A percentile compares a stretch with the other conserved stretches of the same genome.
phyloP scores from a whole-genome alignment of 345 rosid species.

The Melastoma malabathricum region DNA sequence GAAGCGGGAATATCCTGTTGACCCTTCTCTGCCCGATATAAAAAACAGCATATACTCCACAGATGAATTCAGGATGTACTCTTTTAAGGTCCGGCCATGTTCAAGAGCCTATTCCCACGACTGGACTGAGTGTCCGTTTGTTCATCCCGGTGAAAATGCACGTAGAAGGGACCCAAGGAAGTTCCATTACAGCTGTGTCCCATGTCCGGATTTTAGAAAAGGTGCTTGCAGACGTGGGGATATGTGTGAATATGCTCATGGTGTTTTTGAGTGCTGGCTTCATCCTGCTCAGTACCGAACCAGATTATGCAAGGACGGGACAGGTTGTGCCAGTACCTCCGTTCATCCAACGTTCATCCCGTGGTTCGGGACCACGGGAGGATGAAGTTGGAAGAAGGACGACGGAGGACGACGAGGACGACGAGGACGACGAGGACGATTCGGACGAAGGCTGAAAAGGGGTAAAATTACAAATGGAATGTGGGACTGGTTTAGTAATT shows the following conservation, averaged over 20 bases:
- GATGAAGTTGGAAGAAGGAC: too few species aligned
- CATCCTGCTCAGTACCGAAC: slow-evolving; percentile 97
- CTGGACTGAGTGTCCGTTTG: slow-evolving; percentile 98
- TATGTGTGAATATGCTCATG: slow-evolving; percentile 97
- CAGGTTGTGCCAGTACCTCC: slow-evolving; percentile 68
- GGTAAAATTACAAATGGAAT: too few species aligned
- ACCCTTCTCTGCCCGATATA: slow-evolving; percentile 91
- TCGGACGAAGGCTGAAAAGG: too few species aligned
- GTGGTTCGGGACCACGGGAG: too few species aligned
- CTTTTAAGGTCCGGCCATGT: slow-evolving; percentile 92
- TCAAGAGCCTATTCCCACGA: slow-evolving; percentile 95
- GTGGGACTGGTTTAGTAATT: too few species aligned
- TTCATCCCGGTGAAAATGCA: too few species aligned
- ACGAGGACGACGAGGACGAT: too few species aligned
- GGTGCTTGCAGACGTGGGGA: slow-evolving; percentile 90
- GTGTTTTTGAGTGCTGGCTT: too few species aligned
- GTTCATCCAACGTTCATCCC: too few species aligned
- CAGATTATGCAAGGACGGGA: slow-evolving; percentile 82
- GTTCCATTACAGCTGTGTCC: slow-evolving; percentile 92
- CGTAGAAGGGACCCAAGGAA: slow-evolving; percentile 95
- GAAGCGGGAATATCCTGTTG: slow-evolving; percentile 82
- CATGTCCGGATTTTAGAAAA: slow-evolving; percentile 89
- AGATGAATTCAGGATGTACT: slow-evolving; percentile 94
- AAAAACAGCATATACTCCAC: slow-evolving; percentile 86
- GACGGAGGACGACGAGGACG: too few species aligned